phyloP scores from a whole-genome alignment of 2,329 filamentous ascomycete genomes.

The Penicillium sp. region DNA sequence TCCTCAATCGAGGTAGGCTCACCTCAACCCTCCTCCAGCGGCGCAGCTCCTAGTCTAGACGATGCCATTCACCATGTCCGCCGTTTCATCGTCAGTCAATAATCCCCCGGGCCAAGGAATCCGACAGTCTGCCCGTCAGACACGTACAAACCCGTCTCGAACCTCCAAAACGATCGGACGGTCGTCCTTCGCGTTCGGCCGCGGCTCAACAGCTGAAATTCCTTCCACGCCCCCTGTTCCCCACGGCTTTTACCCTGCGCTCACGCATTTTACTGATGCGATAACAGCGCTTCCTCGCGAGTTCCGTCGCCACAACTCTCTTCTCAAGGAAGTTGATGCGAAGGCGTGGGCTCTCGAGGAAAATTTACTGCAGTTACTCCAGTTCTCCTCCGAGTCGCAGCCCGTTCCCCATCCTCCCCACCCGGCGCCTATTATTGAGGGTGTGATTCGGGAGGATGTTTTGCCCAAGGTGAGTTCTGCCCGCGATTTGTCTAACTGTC shows the following conservation, averaged over 20 bases:
- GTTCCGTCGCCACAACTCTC: constrained; percentile 86
- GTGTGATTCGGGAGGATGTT: constrained; percentile 29
- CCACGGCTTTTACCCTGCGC: constrained; percentile 54
- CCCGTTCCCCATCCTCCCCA: constrained; percentile 28
- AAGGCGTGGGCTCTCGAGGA: constrained; percentile 88
- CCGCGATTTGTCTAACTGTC: neutral
- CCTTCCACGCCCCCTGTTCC: constrained; percentile 28
- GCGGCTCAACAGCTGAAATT: constrained; percentile 23
- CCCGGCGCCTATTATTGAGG: constrained; percentile 31
- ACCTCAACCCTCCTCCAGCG: constrained; percentile 10
- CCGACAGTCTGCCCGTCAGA: constrained; percentile 38
- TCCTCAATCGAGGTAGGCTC: constrained; percentile 7
- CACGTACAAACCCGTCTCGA: constrained; percentile 43
- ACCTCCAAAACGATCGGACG: constrained; percentile 40
- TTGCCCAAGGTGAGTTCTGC: constrained; percentile 22
- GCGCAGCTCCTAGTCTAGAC: constrained; percentile 10
- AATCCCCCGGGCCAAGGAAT: constrained; percentile 25
- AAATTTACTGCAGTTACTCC: constrained; percentile 65
- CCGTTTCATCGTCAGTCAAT: constrained; percentile 22
- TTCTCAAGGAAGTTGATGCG: constrained; percentile 94
- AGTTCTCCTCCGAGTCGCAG: constrained; percentile 28
- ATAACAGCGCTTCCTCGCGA: constrained; percentile 89
- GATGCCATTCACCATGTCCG: constrained; percentile 18
- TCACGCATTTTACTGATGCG: constrained; percentile 75
- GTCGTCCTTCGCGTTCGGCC: constrained; percentile 34